phyloP scores from a whole-genome alignment of 2,329 filamentous ascomycete genomes.

The Paecilomyces sp. region DNA sequence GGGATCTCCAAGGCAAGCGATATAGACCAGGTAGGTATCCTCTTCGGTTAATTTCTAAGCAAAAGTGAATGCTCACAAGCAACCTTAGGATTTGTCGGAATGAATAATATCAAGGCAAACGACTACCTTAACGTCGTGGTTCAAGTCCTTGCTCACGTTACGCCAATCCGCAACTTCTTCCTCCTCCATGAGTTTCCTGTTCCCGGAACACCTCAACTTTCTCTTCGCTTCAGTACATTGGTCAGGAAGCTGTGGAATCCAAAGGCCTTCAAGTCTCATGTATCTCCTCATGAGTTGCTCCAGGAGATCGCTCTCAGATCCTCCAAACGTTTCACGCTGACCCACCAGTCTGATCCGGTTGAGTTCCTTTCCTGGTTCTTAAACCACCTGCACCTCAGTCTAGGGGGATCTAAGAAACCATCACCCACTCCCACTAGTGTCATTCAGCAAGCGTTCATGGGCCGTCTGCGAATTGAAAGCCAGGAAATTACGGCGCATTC shows the following conservation, averaged over 20 bases:
- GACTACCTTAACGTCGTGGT: slow-evolving; percentile 96
- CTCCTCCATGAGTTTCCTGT: slow-evolving; percentile 72
- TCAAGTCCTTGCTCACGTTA: slow-evolving; percentile 83
- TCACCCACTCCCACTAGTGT: slow-evolving; percentile 61
- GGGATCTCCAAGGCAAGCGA: slow-evolving; percentile 73
- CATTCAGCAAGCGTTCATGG: slow-evolving; percentile 89
- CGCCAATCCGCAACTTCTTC: slow-evolving; percentile 83
- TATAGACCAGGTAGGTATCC: slow-evolving; percentile 63
- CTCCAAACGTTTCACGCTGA: slow-evolving; percentile 86
- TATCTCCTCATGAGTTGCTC: slow-evolving; percentile 92
- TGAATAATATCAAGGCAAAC: slow-evolving; percentile 99
- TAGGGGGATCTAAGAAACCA: slow-evolving; percentile 85
- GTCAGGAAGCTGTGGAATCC: slow-evolving; percentile 98
- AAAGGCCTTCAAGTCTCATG: slow-evolving; percentile 89
- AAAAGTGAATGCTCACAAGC: slow-evolving; percentile 1
- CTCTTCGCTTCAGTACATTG: slow-evolving; percentile 78
- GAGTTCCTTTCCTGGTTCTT: slow-evolving; percentile 97
- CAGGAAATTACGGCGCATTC: slow-evolving; percentile 89
- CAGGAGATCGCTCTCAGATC: slow-evolving; percentile 89
- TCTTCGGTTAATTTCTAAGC: slow-evolving; percentile 1
- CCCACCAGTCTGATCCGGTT: slow-evolving; percentile 85
- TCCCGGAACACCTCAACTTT: slow-evolving; percentile 65
- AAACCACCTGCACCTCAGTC: slow-evolving; percentile 85
- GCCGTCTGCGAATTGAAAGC: slow-evolving; percentile 82
- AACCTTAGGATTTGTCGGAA: slow-evolving; percentile 69